Evolutionary conservation across 176 grass and related monocot genomes (phyloP).

Genomic region (bread wheat (Triticum aestivum)): IWGSC_CS_RefSeq_v2.1 NC_057794.1:587654449-587654948

Average conservation of each 20-base stretch:
- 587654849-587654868: not conserved
- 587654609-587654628: conserved; percentile 36
- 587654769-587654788: conserved; percentile 11
- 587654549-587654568: conserved; percentile 30
- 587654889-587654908: too few species aligned
- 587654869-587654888: too few species aligned
- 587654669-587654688: conserved; percentile 41
- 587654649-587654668: conserved; percentile 47
- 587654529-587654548: conserved; percentile 42
- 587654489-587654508: conserved; percentile 16
- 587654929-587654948: too few species aligned
- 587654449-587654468: not conserved
- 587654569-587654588: conserved; percentile 18
- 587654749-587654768: conserved; percentile 18
- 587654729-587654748: conserved; percentile 45
- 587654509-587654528: conserved; percentile 26
- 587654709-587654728: conserved; percentile 43
- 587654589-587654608: conserved; percentile 40
- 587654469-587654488: conserved; percentile 29
- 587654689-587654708: conserved; percentile 35
- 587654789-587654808: conserved; percentile 42
- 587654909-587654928: too few species aligned
- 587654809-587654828: conserved; percentile 57
- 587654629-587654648: conserved; percentile 44
- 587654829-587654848: conserved; percentile 47